Percentiles rank a stretch among this genome's conserved stretches.
These are phyloP conservation scores for Penicillium sp. DNA, from an alignment of 2,329 filamentous ascomycete genomes.

Conservation along the genomic window DNA sequence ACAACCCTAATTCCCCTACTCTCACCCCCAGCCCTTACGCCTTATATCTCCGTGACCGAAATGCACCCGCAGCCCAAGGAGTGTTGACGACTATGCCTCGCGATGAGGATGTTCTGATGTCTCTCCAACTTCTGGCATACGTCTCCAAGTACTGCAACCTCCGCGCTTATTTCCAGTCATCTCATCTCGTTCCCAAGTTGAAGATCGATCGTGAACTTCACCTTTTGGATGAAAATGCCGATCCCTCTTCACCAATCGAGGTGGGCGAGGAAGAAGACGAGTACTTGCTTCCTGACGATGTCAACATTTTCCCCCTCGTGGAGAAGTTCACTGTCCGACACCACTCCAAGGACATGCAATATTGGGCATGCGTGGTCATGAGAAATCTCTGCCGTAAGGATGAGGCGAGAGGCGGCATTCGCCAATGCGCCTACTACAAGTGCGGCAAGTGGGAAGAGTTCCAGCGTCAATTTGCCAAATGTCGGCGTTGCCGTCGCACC, in stretches of 20 bases:
- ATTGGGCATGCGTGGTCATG: constrained; percentile 99
- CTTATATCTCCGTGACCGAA: constrained; percentile 74
- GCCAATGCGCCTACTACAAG: constrained; percentile 96
- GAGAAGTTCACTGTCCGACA: constrained; percentile 98
- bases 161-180: constrained; percentile 90
- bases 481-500: constrained; percentile 88
- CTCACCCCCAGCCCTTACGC: constrained; percentile 70
- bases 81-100: constrained; percentile 89
- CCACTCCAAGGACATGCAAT: constrained; percentile 96
- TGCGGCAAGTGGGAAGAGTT: constrained; percentile 99
- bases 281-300: constrained; percentile 87
- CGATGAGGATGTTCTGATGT: constrained; percentile 98
- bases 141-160: constrained; percentile 99
- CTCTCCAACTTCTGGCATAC: constrained; percentile 90
- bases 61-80: constrained; percentile 65
- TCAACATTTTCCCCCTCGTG: constrained; percentile 97
- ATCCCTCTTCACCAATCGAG: constrained; percentile 33
- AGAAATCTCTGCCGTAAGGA: constrained; percentile 97
- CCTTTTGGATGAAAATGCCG: constrained; percentile 70
- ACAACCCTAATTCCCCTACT: constrained; percentile 70
- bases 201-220: constrained; percentile 85
- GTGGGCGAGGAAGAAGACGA: constrained; percentile 69
- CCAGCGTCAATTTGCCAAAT: constrained; percentile 96
- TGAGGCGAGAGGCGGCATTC: constrained; percentile 87
- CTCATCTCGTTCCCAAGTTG: constrained; percentile 86